A percentile compares a stretch with the other conserved stretches of the same genome.
These are phyloP conservation scores for Pythium monospermum DNA, from an alignment of 352 stramenopile genomes.

Conservation along the genomic window DNA sequence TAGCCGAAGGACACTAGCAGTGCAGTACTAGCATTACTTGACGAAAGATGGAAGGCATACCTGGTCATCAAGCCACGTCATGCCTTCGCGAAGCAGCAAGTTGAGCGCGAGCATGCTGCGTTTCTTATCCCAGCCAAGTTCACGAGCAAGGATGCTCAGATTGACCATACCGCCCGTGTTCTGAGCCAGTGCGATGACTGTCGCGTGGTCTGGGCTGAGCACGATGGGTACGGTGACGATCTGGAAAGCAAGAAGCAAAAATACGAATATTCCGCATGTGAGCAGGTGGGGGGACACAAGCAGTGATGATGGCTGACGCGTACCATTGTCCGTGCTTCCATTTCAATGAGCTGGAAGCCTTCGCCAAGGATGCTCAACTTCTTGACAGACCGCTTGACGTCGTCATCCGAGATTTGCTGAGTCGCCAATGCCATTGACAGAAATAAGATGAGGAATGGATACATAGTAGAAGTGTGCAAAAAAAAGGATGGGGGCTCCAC, in stretches of 20 bases:
- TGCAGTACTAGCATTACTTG: no score
- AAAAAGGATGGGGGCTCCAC: no score
- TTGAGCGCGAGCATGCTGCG: conserved; percentile 89
- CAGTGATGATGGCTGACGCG: not conserved
- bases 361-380: conserved; percentile 93
- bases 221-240: conserved; percentile 95
- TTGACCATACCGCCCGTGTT: conserved; percentile 87
- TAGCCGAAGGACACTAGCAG: no score
- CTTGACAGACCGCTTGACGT: conserved; percentile 93
- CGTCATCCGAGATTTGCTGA: conserved; percentile 86
- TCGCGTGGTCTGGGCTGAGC: conserved; percentile 93
- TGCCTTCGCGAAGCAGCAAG: conserved; percentile 91
- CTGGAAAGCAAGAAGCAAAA: conserved; percentile 20
- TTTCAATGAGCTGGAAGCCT: conserved; percentile 92
- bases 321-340: conserved; percentile 90
- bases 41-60: conserved; percentile 20
- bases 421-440: conserved; percentile 1
- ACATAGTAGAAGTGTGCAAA: no score
- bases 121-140: conserved; percentile 89
- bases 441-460: conserved; percentile 4
- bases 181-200: conserved; percentile 88
- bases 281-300: not conserved
- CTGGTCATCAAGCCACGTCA: conserved; percentile 96
- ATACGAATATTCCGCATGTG: no score
- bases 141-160: conserved; percentile 69